Conservation (phyloP, 805 yeast species). For the Wickerhamomyces subpelliculosus region DNA sequence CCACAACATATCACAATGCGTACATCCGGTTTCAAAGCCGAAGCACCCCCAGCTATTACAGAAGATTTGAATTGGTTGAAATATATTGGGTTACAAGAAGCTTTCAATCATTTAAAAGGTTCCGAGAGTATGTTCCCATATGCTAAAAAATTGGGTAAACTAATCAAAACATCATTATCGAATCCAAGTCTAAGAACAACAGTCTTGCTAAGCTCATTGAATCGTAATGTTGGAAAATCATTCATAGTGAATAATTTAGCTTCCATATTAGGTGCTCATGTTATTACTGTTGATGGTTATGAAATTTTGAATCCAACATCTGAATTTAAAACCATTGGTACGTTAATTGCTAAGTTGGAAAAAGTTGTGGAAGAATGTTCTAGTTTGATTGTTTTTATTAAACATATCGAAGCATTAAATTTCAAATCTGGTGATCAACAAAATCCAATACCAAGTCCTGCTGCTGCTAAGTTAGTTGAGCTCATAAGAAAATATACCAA, state of each 20-base stretch:
- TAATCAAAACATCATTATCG: slow-evolving; percentile 44
- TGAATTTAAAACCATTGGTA: slow-evolving; percentile 73
- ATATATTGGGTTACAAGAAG: slow-evolving; percentile 38
- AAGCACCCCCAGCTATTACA: slow-evolving; percentile 27
- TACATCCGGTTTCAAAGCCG: slow-evolving; percentile 50
- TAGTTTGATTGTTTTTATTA: slow-evolving; percentile 47
- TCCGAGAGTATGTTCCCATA: slow-evolving; percentile 31
- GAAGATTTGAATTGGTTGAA: slow-evolving; percentile 32
- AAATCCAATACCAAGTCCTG: slow-evolving; percentile 27
- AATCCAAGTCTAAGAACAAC: slow-evolving; percentile 47
- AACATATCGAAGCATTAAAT: slow-evolving; percentile 74
- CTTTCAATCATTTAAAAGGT: slow-evolving; percentile 27
- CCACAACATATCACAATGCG: slow-evolving; percentile 62
- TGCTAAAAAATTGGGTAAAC: slow-evolving; percentile 45
- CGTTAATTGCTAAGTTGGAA: slow-evolving; percentile 70
- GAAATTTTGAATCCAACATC: slow-evolving; percentile 63
- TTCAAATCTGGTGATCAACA: slow-evolving; percentile 60
- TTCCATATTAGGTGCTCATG: slow-evolving; percentile 54
- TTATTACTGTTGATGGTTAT: slow-evolving; percentile 63
- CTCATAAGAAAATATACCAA: slow-evolving; percentile 47
- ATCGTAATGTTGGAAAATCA: slow-evolving; percentile 75
- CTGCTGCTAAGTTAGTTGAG: slow-evolving; percentile 45
- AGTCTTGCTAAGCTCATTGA: slow-evolving; percentile 57
- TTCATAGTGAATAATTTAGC: slow-evolving; percentile 52
- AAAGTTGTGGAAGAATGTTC: slow-evolving; percentile 41